These are phyloP conservation scores for Piromyces finnis DNA, from an alignment of 192 early-diverging fungal species.

Conservation along the genomic window DNA sequence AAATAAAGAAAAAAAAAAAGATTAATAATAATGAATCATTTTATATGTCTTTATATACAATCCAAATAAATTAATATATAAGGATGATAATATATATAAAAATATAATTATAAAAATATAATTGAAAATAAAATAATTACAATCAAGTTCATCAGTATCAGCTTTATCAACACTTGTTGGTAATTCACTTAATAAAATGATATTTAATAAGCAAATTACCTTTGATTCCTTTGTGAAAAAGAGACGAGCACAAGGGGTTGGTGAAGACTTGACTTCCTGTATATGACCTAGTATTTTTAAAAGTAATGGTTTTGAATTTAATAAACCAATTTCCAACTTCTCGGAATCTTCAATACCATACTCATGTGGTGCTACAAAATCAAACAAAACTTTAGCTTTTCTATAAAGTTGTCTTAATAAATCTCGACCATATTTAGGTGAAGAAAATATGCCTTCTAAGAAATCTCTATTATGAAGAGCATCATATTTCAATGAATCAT, in stretches of 20 bases:
- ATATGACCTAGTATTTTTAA: constrained; percentile 64
- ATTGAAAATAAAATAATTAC: constrained; percentile 18
- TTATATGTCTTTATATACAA: too few relatives aligned
- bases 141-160: constrained; percentile 76
- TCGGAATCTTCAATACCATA: constrained; percentile 75
- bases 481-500: constrained; percentile 93
- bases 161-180: constrained; percentile 33
- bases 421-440: constrained; percentile 9
- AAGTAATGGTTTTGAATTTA: constrained; percentile 57
- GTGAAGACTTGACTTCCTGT: constrained; percentile 25
- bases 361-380: constrained; percentile 83
- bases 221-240: constrained; percentile 96
- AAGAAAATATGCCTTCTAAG: constrained; percentile 36
- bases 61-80: too few relatives aligned
- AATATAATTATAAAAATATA: too few relatives aligned
- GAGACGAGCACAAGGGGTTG: constrained; percentile 46
- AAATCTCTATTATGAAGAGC: constrained; percentile 87
- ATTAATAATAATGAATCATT: too few relatives aligned
- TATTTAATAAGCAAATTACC: constrained; percentile 79
- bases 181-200: constrained; percentile 71
- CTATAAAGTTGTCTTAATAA: constrained; percentile 53
- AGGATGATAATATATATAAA: too few relatives aligned
- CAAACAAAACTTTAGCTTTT: constrained; percentile 70
- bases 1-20: too few relatives aligned
- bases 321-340: constrained; percentile 68